Percentiles rank a stretch among this genome's conserved stretches.
phyloP scores from a whole-genome alignment of 208 protist genomes.

The Phytomonas sp. region DNA sequence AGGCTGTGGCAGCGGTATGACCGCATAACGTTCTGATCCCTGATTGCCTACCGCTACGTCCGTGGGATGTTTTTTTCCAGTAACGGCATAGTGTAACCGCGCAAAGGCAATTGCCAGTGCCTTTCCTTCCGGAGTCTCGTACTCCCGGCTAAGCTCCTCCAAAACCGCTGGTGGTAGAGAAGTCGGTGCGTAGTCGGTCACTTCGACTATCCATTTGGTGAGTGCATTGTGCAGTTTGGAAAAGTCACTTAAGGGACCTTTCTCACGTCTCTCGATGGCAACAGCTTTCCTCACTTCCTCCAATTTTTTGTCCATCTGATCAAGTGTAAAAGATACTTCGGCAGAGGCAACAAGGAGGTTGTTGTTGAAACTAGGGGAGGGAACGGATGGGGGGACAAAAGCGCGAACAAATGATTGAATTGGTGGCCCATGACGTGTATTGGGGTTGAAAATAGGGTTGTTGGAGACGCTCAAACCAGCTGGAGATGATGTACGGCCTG shows the following conservation, averaged over 20 bases:
- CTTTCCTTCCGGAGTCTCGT: constrained; percentile 57
- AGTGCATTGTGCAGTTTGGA: constrained; percentile 38
- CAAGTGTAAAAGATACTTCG: constrained; percentile 27
- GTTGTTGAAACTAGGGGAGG: neutral
- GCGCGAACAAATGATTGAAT: neutral
- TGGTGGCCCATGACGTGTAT: neutral
- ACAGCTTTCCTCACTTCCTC: constrained; percentile 31
- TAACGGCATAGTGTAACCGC: constrained; percentile 22
- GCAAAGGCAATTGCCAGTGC: constrained; percentile 52
- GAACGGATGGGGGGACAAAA: neutral
- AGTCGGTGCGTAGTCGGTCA: constrained; percentile 6
- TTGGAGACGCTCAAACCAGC: neutral
- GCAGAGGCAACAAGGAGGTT: constrained; percentile 6
- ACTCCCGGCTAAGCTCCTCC: constrained; percentile 44
- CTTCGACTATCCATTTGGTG: constrained; percentile 37
- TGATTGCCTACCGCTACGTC: neutral
- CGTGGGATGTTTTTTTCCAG: neutral
- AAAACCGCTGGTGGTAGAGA: constrained; percentile 24
- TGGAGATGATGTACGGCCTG: neutral
- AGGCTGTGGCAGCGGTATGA: neutral
- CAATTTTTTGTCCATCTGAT: constrained; percentile 28
- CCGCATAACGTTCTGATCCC: neutral
- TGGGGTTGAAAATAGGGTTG: neutral
- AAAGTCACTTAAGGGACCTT: constrained; percentile 56
- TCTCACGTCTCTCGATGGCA: constrained; percentile 20